Base-by-base conservation (phyloP, 2,329 filamentous ascomycete genomes). In the Magnaporthales sp. region DNA sequence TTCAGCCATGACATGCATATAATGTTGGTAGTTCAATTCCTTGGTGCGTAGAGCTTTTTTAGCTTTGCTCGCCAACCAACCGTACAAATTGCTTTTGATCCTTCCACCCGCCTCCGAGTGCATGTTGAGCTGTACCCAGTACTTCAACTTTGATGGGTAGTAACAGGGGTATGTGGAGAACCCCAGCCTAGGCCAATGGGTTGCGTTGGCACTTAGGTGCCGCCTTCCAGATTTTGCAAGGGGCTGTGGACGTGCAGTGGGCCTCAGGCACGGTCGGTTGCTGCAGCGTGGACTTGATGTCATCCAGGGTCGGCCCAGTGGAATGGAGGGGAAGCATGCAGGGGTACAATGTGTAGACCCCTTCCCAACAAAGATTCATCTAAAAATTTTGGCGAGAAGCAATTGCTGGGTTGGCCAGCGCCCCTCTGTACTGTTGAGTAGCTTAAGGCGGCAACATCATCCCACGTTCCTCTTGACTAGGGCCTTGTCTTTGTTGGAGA, bases 291-390 rank as follows among this genome's bases (percentile, higher is more conserved):
- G 29, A 66, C 56, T 60, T 60, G 56, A 26, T 29, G 38, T 61
- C 63, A 67, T 65, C 68, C 66, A 68, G 68, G 69, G 69, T 69
- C 68, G 68, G 67, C 62, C 54, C 66, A 63, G 67, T 51, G 38
- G 38, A 51, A 51, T 51, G 30, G 65, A 38, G 51, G 51, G 26
- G 60, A 66, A 62, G 58, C 64, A 66, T 62, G 62, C 51, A 67
- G 66, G 67, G 67, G 61, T 68, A 60, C 60, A 26, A 13, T 32
- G 54, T 26, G 60, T 22, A 54, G 62, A 56, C 63, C 67, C n/a
- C 69, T 73, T 71, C 74, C 74, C 74, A 76, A 75, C 74, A 76
- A 75, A 70, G 74, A 70, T 69, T 70, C 27, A 27, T 60, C 56
- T 60, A 69, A 68, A 72, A 71, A 67, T 70, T 73, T 75, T 74